Evolutionary conservation across 805 yeast species (phyloP).

Genomic region (Scheffersomyces spartinae): DNA sequence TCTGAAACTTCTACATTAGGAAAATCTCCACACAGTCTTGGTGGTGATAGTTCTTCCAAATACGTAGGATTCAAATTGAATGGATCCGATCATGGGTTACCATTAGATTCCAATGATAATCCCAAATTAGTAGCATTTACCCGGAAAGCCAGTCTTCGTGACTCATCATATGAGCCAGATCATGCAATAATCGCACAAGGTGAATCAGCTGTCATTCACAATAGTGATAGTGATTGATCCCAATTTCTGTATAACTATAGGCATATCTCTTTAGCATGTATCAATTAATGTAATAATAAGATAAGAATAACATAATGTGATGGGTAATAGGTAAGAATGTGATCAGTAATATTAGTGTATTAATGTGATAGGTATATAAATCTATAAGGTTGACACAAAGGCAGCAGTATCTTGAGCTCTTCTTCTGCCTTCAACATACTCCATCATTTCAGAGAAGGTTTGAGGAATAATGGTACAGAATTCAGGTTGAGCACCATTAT

Average conservation of each 20-base stretch:
- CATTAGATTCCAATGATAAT: no score
- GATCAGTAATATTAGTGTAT: neutral
- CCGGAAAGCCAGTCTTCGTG: conserved; percentile 29
- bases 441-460: conserved; percentile 87
- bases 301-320: neutral
- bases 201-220: conserved; percentile 22
- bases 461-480: conserved; percentile 74
- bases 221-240: conserved; percentile 17
- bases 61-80: no score
- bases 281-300: neutral
- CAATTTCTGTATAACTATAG: neutral
- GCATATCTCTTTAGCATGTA: neutral
- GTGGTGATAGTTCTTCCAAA: no score
- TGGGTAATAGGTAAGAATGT: neutral
- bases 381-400: conserved; percentile 31
- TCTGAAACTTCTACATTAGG: conserved; percentile 9
- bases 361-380: no score
- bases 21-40: no score
- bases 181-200: conserved; percentile 15
- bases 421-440: conserved; percentile 81
- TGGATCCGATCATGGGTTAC: no score
- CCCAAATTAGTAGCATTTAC: conserved; percentile 39
- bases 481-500: conserved; percentile 36
- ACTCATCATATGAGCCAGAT: conserved; percentile 24
- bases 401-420: conserved; percentile 75